Conservation (phyloP, 1,284 basidiomycete genomes). For the Cystobasidium sp. region DNA sequence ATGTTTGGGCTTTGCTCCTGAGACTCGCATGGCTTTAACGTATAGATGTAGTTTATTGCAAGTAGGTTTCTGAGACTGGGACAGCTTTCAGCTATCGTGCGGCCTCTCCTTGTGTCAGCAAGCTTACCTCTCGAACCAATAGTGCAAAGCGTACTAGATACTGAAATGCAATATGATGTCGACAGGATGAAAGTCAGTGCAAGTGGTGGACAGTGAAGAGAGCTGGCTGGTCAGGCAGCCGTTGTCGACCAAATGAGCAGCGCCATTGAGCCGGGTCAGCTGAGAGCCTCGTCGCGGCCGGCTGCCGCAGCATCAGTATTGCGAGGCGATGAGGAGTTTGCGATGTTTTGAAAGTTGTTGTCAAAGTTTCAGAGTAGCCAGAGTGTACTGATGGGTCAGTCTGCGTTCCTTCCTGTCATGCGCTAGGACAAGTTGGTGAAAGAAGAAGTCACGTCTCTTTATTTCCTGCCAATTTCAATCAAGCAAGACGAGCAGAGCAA, state of each 20-base stretch:
- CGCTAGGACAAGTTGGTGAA: neutral
- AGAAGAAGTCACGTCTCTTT: neutral
- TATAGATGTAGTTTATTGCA: no score
- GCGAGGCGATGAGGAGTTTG: no score
- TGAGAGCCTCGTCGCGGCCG: no score
- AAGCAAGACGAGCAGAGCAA: neutral
- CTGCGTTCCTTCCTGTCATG: neutral
- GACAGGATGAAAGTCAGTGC: neutral
- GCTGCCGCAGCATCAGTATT: no score
- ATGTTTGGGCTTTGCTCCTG: constrained; percentile 22
- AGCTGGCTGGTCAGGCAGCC: neutral
- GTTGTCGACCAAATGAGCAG: constrained; percentile 2
- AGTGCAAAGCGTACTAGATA: neutral
- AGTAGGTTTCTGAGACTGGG: no score
- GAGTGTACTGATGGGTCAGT: no score
- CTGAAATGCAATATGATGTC: neutral
- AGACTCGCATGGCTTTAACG: constrained; percentile 4
- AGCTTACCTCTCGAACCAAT: no score
- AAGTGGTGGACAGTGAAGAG: neutral
- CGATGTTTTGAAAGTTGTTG: no score
- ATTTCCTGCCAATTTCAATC: neutral
- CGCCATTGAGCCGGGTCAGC: constrained; percentile 21
- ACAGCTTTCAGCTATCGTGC: no score
- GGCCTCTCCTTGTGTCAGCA: no score
- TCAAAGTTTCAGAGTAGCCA: no score